Conservation (phyloP, 2,329 filamentous ascomycete genomes). For the Colletotrichum gigasporum region DNA sequence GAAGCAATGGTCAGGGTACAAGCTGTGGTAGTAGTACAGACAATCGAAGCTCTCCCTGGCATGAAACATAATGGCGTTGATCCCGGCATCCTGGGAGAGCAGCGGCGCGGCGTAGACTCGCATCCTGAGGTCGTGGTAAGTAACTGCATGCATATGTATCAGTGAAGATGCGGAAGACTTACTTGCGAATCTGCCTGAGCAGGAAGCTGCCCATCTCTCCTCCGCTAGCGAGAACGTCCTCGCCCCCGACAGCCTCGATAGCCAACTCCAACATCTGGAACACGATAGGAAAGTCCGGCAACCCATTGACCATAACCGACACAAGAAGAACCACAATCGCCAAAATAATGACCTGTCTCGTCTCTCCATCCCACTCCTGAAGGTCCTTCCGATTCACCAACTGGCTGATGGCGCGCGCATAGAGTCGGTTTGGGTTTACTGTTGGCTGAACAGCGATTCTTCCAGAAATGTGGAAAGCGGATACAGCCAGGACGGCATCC, state of each 20-base stretch:
- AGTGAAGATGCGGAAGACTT: background rate
- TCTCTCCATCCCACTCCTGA: background rate
- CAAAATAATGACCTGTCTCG: conserved; percentile 12
- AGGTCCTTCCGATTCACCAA: background rate
- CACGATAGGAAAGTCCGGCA: conserved; percentile 38
- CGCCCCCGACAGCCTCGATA: conserved; percentile 37
- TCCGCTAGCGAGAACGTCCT: background rate
- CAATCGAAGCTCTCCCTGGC: conserved; percentile 20
- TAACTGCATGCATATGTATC: background rate
- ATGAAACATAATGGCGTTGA: background rate
- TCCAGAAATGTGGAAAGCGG: conserved; percentile 36
- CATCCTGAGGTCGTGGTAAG: background rate
- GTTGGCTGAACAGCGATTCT: background rate
- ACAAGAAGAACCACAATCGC: conserved; percentile 38
- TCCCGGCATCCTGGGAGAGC: background rate
- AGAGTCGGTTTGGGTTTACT: background rate
- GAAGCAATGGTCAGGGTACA: conserved; percentile 5
- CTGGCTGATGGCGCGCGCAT: background rate
- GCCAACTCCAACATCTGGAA: conserved; percentile 39
- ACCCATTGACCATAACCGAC: conserved; percentile 37
- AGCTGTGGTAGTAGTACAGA: conserved; percentile 11
- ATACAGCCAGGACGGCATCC: conserved; percentile 37
- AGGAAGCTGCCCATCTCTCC: background rate
- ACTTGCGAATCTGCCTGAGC: conserved; percentile 20
- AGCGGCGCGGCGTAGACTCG: conserved; percentile 18